A percentile compares a stretch with the other conserved stretches of the same genome.
phyloP scores from a whole-genome alignment of 306 rosid species.

The Carpinus fangiana region DNA sequence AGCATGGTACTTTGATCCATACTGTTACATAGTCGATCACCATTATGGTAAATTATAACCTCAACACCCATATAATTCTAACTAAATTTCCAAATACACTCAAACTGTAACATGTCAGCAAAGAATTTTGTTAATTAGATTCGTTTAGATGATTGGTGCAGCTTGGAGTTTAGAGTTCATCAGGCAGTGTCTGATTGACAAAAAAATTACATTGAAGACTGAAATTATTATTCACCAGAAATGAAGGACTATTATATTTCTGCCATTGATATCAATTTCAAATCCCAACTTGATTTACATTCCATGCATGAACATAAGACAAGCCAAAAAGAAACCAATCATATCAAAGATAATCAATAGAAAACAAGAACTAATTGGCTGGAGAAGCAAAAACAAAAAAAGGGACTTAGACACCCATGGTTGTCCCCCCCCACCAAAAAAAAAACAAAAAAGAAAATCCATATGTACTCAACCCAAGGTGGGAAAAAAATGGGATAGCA shows the following conservation, averaged over 20 bases:
- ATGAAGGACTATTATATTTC: background rate
- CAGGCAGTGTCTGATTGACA: background rate
- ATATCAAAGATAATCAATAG: background rate
- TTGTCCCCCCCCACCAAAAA: too few species aligned
- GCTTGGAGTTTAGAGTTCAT: background rate
- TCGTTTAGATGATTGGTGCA: background rate
- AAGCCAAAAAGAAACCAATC: background rate
- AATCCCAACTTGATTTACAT: background rate
- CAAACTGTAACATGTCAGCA: background rate
- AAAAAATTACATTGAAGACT: background rate
- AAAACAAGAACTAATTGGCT: background rate
- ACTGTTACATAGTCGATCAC: background rate
- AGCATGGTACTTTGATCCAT: background rate
- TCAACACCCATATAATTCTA: background rate
- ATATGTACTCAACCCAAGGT: background rate
- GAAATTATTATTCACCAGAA: background rate
- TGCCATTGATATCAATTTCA: background rate
- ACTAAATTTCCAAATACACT: background rate
- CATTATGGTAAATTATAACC: background rate
- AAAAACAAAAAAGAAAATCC: background rate
- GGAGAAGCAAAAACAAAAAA: background rate
- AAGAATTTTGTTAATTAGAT: background rate
- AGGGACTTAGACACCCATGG: too few species aligned
- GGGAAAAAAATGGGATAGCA: conserved; percentile 1
- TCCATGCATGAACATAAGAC: background rate